A percentile compares a stretch with the other conserved stretches of the same genome.
Conservation (phyloP, 345 rosid species). For the Combretum micranthum region DNA sequence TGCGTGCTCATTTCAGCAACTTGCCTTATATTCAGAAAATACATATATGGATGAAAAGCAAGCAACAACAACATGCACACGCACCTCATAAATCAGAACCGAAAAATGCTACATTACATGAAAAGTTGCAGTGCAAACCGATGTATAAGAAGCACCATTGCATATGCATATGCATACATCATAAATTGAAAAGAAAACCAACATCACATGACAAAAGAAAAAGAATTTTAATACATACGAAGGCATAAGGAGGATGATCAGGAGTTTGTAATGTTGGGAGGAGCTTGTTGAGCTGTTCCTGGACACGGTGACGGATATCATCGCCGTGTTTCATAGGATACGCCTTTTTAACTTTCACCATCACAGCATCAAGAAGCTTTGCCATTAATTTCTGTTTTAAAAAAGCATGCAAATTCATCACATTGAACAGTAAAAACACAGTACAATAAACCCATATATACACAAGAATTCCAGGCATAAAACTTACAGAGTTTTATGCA, state of each 20-base stretch:
- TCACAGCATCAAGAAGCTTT: constrained; percentile 7
- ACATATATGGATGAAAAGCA: no score
- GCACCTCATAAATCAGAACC: no score
- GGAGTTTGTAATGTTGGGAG: constrained; percentile 7
- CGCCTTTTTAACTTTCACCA: background rate
- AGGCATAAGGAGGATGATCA: constrained; percentile 15
- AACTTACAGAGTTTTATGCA: no score
- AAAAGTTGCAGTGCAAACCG: no score
- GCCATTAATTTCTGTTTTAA: background rate
- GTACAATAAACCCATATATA: no score
- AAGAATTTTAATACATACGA: background rate
- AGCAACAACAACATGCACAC: no score
- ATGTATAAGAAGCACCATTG: background rate
- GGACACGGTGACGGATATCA: constrained; percentile 3
- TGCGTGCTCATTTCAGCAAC: no score
- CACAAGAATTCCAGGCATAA: no score
- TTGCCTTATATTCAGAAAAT: no score
- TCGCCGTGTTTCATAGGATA: background rate
- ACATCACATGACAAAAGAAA: background rate
- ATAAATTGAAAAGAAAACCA: background rate
- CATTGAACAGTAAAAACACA: no score
- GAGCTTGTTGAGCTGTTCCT: constrained; percentile 6
- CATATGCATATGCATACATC: background rate
- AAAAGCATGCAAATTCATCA: no score
- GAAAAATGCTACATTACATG: no score